Evolutionary conservation across 208 protist species (phyloP).

Genomic region (Porcisia hertigi): DNA sequence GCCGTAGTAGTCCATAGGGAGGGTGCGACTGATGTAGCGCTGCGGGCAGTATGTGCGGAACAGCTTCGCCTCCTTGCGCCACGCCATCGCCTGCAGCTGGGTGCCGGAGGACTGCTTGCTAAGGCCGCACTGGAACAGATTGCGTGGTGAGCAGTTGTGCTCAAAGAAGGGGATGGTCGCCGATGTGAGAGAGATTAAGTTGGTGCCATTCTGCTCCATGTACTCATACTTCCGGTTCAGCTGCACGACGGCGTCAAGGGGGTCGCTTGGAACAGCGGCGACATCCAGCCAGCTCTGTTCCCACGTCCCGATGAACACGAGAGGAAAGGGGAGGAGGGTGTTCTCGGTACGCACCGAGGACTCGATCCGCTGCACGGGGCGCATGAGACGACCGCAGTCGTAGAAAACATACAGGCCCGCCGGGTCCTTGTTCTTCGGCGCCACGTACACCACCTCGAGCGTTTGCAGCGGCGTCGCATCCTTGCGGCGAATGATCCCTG

Average conservation of each 20-base stretch:
- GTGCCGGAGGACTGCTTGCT: constrained; percentile 99
- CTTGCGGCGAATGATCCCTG: constrained; percentile 61
- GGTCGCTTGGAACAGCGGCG: constrained; percentile 87
- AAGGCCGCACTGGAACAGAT: constrained; percentile 99
- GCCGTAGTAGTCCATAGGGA: constrained; percentile 92
- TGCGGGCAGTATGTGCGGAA: constrained; percentile 98
- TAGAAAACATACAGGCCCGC: constrained; percentile 92
- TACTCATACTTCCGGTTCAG: constrained; percentile 90
- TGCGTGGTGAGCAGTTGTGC: constrained; percentile 99
- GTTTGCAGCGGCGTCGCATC: constrained; percentile 61
- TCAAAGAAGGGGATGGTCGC: constrained; percentile 99
- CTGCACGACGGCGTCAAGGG: constrained; percentile 76
- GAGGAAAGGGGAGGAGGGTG: constrained; percentile 59
- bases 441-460: constrained; percentile 82
- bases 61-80: constrained; percentile 98
- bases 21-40: constrained; percentile 94
- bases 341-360: constrained; percentile 39
- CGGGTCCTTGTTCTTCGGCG: constrained; percentile 69
- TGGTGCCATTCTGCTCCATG: constrained; percentile 94
- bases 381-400: constrained; percentile 92
- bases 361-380: constrained; percentile 94
- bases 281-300: constrained; percentile 99
- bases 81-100: constrained; percentile 90
- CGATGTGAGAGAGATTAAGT: constrained; percentile 97
- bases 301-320: constrained; percentile 95